phyloP scores from a whole-genome alignment of 2,329 filamentous ascomycete species.

The Didymella exigua region DNA sequence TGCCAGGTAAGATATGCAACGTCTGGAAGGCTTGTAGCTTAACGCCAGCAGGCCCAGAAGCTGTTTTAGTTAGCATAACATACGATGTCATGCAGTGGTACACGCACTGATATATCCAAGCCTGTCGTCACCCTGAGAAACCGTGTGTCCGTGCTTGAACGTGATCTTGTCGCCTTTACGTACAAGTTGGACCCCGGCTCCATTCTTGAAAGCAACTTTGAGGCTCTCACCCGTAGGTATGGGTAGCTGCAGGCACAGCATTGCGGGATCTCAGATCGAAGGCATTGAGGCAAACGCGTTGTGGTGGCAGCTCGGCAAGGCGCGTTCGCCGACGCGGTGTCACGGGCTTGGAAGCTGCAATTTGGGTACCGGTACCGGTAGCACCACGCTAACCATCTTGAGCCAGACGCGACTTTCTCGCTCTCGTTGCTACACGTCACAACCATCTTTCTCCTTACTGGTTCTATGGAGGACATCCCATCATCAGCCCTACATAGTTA shows the following conservation, averaged over 20 bases:
- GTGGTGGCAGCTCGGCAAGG: slow-evolving; percentile 15
- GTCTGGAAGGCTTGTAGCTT: slow-evolving; percentile 36
- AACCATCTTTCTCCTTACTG: background rate
- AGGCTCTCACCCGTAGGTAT: background rate
- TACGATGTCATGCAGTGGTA: background rate
- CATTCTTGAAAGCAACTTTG: background rate
- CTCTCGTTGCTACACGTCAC: background rate
- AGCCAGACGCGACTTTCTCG: background rate
- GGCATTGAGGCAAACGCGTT: slow-evolving; percentile 20
- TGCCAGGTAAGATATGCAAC: slow-evolving; percentile 26
- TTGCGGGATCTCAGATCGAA: background rate
- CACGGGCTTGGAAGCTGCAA: background rate
- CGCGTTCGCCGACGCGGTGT: slow-evolving; percentile 32
- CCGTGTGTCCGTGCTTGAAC: background rate
- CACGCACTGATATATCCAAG: slow-evolving; percentile 30
- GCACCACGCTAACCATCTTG: background rate
- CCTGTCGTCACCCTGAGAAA: slow-evolving; percentile 4
- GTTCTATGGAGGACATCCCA: no score
- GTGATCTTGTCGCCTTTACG: background rate
- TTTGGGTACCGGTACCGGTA: no score
- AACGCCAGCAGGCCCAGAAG: slow-evolving; percentile 23
- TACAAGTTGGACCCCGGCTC: background rate
- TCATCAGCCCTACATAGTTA: background rate
- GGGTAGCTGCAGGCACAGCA: slow-evolving; percentile 14
- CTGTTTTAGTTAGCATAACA: slow-evolving; percentile 21